Evolutionary conservation across 257 asterid species (phyloP), one percentile per base, ranked within the genome.

Genomic region (Cinchona pubescens): DNA sequence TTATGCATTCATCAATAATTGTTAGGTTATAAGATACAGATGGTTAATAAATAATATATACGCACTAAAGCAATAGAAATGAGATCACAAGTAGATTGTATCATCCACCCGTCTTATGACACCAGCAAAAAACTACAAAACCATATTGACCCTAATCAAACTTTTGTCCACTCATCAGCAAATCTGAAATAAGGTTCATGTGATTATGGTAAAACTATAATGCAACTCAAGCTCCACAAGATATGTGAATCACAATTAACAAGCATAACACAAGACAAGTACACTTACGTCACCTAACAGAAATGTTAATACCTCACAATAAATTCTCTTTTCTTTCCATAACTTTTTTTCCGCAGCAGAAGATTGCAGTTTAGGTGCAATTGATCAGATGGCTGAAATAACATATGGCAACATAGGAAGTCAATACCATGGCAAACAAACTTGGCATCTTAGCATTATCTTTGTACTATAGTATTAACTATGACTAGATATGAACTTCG

Each of bases 401-500:
- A 29, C 21, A 21, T 1, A 34, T 4, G 21, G 32, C 71, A 66
- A 5, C 23, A 21, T n/a, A 5, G 13, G 15, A 65, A 65, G 2
- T 23, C 27, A 12, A 12, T 7, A 42, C 56, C 58, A 67, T 59
- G 30, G 25, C 72, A 21, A 66, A 32, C 72, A 25, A 61, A 14
- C 42, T 13, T 13, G 40, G 32, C 35, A 25, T 14, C 49, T 42
- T 23, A 15, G 2, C 67, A 61, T 30, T 25, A 67, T 18, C 32
- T 14, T 0, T 43, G 30, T 35, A 49, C 40, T 25, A n/a, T n/a
- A n/a, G n/a, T 43, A 27, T 67, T 56, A 43, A 21, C 29, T 27
- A 32, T 34, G 13, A 69, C 72, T 68, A 19, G 32, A 25, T 71
- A 25, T 40, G 67, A 58, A 72, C 76, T 56, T 72, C 34, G 14